Evolutionary conservation across 192 early-diverging fungal genomes (phyloP).

Genomic region (Borealophlyctis nickersoniae): DNA sequence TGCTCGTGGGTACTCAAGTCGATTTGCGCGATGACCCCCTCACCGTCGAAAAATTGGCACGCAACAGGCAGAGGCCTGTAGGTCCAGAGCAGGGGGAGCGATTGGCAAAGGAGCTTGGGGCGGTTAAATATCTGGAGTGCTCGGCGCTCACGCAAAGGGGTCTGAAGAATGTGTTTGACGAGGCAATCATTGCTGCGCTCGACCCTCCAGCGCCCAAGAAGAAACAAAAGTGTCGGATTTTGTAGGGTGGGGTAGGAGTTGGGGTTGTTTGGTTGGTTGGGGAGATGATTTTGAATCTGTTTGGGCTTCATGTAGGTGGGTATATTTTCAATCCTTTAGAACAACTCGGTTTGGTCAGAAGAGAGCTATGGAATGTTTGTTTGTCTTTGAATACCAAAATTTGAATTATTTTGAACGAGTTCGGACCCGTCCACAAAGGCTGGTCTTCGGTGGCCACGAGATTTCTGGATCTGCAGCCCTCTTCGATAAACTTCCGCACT

Average conservation of each 20-base stretch:
- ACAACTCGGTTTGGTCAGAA: no score
- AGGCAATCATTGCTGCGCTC: conserved; percentile 83
- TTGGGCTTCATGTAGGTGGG: no score
- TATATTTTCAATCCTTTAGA: no score
- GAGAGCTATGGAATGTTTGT: no score
- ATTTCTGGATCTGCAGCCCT: no score
- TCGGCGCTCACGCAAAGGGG: conserved; percentile 81
- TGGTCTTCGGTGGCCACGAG: no score
- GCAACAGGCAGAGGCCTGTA: conserved; percentile 70
- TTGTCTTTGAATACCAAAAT: no score
- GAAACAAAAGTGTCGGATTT: no score
- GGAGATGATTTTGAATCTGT: no score
- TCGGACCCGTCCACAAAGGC: no score
- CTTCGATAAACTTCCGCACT: no score
- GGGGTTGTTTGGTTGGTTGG: conserved; percentile 8
- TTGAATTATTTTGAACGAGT: no score
- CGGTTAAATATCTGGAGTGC: conserved; percentile 84
- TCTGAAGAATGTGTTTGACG: conserved; percentile 83
- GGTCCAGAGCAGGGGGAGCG: conserved; percentile 63
- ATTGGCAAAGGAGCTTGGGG: conserved; percentile 67
- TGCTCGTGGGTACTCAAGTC: conserved; percentile 78
- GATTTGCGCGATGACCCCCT: conserved; percentile 73
- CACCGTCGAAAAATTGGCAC: conserved; percentile 58
- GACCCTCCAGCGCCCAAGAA: conserved; percentile 76
- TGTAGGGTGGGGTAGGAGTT: conserved; percentile 30